Evolutionary conservation across 306 rosid genomes (phyloP).

Genomic region (Nissolia schottii): DNA sequence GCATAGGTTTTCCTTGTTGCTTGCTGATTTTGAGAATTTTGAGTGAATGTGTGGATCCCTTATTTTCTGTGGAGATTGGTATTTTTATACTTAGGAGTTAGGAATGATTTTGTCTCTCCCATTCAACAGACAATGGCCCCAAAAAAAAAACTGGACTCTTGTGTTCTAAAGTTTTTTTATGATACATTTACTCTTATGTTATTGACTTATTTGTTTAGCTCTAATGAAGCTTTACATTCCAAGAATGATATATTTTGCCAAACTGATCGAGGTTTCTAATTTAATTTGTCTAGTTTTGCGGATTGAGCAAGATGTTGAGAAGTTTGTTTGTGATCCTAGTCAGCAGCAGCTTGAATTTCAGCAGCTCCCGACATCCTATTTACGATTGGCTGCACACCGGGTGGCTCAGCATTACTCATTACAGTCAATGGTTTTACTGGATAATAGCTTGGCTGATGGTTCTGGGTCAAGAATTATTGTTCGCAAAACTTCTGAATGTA

Average conservation of each 20-base stretch:
- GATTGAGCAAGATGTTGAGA: slow-evolving; percentile 96
- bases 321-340: slow-evolving; percentile 72
- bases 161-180: neutral
- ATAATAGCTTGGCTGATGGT: slow-evolving; percentile 80
- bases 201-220: neutral
- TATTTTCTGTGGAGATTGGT: neutral
- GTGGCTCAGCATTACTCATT: slow-evolving; percentile 91
- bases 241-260: neutral
- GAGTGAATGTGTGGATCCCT: neutral
- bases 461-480: slow-evolving; percentile 93
- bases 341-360: slow-evolving; percentile 90
- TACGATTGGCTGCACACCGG: slow-evolving; percentile 96
- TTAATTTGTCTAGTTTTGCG: slow-evolving; percentile 63
- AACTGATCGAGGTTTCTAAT: slow-evolving; percentile 5
- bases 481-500: slow-evolving; percentile 77
- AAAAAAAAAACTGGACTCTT: neutral
- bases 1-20: neutral
- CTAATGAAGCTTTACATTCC: neutral
- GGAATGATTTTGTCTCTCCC: neutral
- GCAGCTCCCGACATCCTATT: slow-evolving; percentile 95
- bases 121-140: neutral
- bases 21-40: neutral
- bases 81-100: neutral
- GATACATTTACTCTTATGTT: neutral
- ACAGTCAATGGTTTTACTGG: slow-evolving; percentile 93